Conservation (phyloP, 306 rosid species). For the Prunus mongolica region DNA sequence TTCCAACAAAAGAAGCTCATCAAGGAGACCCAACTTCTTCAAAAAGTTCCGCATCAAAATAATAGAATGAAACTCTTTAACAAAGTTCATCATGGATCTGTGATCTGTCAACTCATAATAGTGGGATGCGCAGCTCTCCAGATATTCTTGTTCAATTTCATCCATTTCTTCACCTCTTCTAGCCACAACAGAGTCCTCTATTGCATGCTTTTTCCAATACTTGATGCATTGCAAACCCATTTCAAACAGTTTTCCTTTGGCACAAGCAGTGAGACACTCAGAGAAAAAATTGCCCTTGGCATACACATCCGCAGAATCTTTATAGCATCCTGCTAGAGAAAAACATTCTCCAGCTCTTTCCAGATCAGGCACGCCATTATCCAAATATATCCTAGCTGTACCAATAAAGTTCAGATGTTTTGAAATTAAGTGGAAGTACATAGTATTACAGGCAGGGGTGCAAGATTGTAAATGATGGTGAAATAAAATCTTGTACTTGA, state of each 20-base stretch:
- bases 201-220: slow-evolving; percentile 46
- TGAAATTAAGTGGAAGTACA: not conserved
- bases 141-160: slow-evolving; percentile 47
- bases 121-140: slow-evolving; percentile 62
- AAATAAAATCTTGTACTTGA: too few species aligned
- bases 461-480: not conserved
- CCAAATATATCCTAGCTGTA: slow-evolving; percentile 53
- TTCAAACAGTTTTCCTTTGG: slow-evolving; percentile 47
- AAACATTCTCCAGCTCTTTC: slow-evolving; percentile 69
- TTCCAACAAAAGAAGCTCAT: slow-evolving; percentile 61
- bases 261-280: slow-evolving; percentile 52
- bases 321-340: slow-evolving; percentile 42
- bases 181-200: slow-evolving; percentile 14
- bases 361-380: slow-evolving; percentile 38
- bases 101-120: slow-evolving; percentile 38
- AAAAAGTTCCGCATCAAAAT: slow-evolving; percentile 55
- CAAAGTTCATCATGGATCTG: slow-evolving; percentile 67
- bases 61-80: slow-evolving; percentile 52
- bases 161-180: slow-evolving; percentile 18
- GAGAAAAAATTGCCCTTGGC: slow-evolving; percentile 50
- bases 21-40: slow-evolving; percentile 33
- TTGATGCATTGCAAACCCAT: slow-evolving; percentile 50
- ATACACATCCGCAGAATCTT: slow-evolving; percentile 51
- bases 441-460: not conserved
- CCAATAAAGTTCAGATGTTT: not conserved